Conservation (phyloP, 2,329 filamentous ascomycete species). For the Dactylella cylindrospora region DNA sequence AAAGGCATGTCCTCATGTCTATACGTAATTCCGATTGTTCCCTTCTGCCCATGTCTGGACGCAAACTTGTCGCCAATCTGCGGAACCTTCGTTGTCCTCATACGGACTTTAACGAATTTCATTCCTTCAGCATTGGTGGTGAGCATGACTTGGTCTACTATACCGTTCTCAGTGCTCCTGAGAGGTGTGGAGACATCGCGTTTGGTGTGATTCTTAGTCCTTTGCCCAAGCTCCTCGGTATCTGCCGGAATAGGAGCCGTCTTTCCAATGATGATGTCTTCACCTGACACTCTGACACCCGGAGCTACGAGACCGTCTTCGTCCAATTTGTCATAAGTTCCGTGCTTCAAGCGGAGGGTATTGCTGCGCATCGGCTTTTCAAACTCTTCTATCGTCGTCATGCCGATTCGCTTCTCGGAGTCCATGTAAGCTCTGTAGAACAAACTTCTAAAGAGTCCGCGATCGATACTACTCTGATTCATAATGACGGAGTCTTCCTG, state of each 20-base stretch:
- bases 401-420: constrained; percentile 91
- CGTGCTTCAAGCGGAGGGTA: constrained; percentile 88
- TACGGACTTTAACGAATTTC: constrained; percentile 95
- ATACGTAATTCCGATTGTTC: constrained; percentile 98
- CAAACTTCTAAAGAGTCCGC: constrained; percentile 92
- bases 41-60: constrained; percentile 97
- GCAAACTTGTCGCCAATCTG: constrained; percentile 99
- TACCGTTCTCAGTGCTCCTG: constrained; percentile 93
- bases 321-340: constrained; percentile 95
- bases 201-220: constrained; percentile 86
- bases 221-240: constrained; percentile 87
- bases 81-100: constrained; percentile 94
- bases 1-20: constrained; percentile 99
- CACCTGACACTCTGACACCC: constrained; percentile 89
- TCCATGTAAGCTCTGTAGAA: constrained; percentile 98
- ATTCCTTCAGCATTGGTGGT: constrained; percentile 94
- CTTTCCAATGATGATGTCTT: constrained; percentile 99
- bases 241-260: constrained; percentile 92
- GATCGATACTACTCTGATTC: constrained; percentile 99
- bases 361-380: constrained; percentile 90
- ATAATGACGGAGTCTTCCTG: constrained; percentile 99
- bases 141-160: constrained; percentile 88
- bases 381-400: constrained; percentile 88
- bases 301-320: constrained; percentile 93
- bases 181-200: constrained; percentile 94